Conservation (phyloP, 1,284 basidiomycete genomes). For the Melampsora occidentalis region DNA sequence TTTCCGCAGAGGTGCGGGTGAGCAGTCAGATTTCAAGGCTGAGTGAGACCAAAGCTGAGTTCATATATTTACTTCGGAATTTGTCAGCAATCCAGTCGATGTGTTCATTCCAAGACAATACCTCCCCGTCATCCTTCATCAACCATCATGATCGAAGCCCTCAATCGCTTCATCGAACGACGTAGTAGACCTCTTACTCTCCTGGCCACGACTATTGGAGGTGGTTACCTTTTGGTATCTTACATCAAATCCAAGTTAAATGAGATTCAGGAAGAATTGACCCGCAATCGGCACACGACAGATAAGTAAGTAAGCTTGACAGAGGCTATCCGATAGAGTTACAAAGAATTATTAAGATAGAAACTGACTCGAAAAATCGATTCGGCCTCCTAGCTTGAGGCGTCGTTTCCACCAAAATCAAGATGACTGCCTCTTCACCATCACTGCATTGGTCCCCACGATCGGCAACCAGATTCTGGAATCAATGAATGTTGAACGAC, state of each 20-base stretch:
- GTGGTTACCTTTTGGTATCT: constrained; percentile 64
- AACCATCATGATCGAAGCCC: neutral
- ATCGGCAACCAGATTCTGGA: constrained; percentile 69
- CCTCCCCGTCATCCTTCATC: too few species aligned
- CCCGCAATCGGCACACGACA: constrained; percentile 65
- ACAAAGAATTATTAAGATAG: neutral
- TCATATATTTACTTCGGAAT: too few species aligned
- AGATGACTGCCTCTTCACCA: constrained; percentile 75
- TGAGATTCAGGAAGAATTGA: constrained; percentile 67
- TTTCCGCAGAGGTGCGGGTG: too few species aligned
- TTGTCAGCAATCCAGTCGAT: too few species aligned
- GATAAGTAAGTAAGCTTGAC: constrained; percentile 64
- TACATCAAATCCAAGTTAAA: constrained; percentile 68
- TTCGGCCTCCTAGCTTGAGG: constrained; percentile 61
- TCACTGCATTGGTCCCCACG: constrained; percentile 74
- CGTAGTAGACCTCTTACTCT: constrained; percentile 15
- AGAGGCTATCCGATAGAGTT: too few species aligned
- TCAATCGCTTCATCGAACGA: neutral
- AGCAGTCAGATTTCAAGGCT: too few species aligned
- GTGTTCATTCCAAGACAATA: too few species aligned
- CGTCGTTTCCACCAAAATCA: constrained; percentile 76
- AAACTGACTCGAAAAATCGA: constrained; percentile 1
- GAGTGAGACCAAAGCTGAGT: too few species aligned
- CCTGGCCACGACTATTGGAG: constrained; percentile 12
- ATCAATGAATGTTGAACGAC: constrained; percentile 75